Base-by-base conservation (phyloP, 257 asterid genomes). In the Paraleonurus japonicus region DNA sequence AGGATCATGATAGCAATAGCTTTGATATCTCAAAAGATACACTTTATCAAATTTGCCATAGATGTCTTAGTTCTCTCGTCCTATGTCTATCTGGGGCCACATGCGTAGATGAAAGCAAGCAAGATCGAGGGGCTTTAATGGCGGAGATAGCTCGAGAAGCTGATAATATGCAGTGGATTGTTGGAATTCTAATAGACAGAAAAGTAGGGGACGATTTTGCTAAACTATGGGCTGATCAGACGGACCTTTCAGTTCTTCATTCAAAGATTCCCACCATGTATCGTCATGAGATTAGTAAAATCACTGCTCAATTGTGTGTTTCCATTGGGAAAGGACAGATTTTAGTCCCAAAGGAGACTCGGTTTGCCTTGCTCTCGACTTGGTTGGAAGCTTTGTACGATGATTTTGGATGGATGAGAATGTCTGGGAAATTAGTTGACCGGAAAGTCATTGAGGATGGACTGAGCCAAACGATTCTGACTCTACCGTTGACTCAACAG, bases 301-400 rank as follows among this genome's bases (percentile, higher is more conserved):
- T 95, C 30, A 95, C 99, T 17, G 98, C 99, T 6, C 93, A 86
- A 67, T 76, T 95, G 10, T 92, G 96, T 41, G 61, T 95, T 2
- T 92, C 87, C n/a, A 85, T 95, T 45, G 98, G 99, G 37, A 85
- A 86, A 81, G 98, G 98, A 11, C 77, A 76, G 20, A 62, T 92
- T 35, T 61, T 92, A 69, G 96, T 87, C 59, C 87, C 96, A 0
- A 91, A 85, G 72, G 99, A 92, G 17, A 74, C 78, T 3, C 76
- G 94, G 45, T 83, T 76, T 55, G 74, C 80, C 22, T 69, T 95
- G 80, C 83, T 95, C 12, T 75, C 88, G 0, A 95, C 98, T 22
- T 95, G 99, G 99, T 77, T 95, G 83, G 98, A 92, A 73, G 88
- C 94, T 41, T 85, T 95, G 23, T 95, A 88, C 24, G 95, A 89